phyloP scores from a whole-genome alignment of 768 basidiomycete genomes.

The Kwoniella sp. region DNA sequence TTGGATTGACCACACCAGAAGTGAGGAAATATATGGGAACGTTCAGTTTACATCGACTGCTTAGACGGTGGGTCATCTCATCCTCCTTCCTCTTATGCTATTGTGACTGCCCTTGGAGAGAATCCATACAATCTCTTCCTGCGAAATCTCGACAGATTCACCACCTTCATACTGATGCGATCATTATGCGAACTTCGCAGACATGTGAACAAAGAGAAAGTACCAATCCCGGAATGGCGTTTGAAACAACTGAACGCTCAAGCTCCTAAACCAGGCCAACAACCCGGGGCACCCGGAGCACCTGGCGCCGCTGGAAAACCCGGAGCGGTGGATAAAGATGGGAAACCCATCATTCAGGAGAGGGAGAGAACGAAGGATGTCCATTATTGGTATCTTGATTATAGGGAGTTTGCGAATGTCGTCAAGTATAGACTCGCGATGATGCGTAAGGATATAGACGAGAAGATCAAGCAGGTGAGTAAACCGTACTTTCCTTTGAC shows the following conservation, averaged over 20 bases:
- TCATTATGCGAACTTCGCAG: too few relatives aligned
- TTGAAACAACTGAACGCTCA: conserved; percentile 15
- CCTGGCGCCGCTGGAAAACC: conserved; percentile 3
- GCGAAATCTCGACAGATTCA: too few relatives aligned
- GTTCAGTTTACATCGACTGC: conserved; percentile 46
- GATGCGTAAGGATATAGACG: conserved; percentile 87
- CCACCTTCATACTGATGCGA: not conserved
- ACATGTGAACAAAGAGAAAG: conserved; percentile 49
- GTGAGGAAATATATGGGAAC: conserved; percentile 52
- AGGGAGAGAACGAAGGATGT: conserved; percentile 71
- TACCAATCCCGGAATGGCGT: conserved; percentile 41
- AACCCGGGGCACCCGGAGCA: too few relatives aligned
- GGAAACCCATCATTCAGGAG: conserved; percentile 12
- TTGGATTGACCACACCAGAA: conserved; percentile 40
- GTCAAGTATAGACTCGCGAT: conserved; percentile 96
- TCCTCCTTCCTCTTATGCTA: too few relatives aligned
- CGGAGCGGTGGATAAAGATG: conserved; percentile 25
- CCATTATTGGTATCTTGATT: conserved; percentile 96
- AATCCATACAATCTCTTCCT: not conserved
- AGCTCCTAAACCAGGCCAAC: conserved; percentile 5
- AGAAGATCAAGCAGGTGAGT: conserved; percentile 80
- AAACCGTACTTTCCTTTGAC: too few relatives aligned
- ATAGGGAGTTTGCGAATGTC: conserved; percentile 92
- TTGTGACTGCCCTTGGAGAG: too few relatives aligned
- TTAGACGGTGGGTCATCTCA: conserved; percentile 41